Evolutionary conservation across 805 yeast species (phyloP).

Genomic region (Candida ovalis): DNA sequence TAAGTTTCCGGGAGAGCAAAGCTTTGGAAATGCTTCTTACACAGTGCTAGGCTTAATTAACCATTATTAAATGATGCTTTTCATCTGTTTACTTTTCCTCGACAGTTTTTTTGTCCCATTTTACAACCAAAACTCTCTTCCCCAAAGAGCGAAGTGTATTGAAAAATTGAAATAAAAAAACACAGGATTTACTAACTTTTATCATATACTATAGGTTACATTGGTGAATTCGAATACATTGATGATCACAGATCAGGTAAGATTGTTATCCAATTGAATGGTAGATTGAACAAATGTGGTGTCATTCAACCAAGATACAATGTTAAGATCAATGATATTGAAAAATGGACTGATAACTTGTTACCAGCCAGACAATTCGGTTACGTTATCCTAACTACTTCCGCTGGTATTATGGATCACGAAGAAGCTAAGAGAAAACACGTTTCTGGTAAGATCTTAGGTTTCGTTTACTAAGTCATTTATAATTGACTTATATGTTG

Average conservation of each 20-base stretch:
- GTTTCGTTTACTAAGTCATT: conserved; percentile 83
- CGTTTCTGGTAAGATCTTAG: conserved; percentile 98
- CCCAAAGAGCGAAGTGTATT: too few species aligned
- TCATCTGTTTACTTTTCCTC: conserved; percentile 66
- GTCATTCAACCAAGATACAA: conserved; percentile 98
- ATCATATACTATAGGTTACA: conserved; percentile 47
- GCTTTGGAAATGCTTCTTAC: conserved; percentile 55
- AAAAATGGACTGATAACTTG: conserved; percentile 98
- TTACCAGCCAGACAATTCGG: conserved; percentile 99
- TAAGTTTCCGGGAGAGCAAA: conserved; percentile 87
- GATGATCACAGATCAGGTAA: conserved; percentile 99
- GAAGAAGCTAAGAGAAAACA: conserved; percentile 99
- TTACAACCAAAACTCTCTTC: not conserved
- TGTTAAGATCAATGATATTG: conserved; percentile 91
- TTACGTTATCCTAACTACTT: conserved; percentile 95
- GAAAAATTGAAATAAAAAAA: not conserved
- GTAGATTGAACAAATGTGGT: conserved; percentile 98
- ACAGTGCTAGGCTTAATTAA: conserved; percentile 42
- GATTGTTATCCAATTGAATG: conserved; percentile 94
- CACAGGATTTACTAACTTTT: not conserved
- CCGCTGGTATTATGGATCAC: conserved; percentile 99
- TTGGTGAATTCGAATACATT: conserved; percentile 96
- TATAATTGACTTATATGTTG: too few species aligned
- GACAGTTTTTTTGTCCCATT: conserved; percentile 34
- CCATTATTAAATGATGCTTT: conserved; percentile 24